Evolutionary conservation across 495 filamentous ascomycete genomes (phyloP), one percentile per base, ranked within the genome.

Genomic region (Tuber aestivum): DNA sequence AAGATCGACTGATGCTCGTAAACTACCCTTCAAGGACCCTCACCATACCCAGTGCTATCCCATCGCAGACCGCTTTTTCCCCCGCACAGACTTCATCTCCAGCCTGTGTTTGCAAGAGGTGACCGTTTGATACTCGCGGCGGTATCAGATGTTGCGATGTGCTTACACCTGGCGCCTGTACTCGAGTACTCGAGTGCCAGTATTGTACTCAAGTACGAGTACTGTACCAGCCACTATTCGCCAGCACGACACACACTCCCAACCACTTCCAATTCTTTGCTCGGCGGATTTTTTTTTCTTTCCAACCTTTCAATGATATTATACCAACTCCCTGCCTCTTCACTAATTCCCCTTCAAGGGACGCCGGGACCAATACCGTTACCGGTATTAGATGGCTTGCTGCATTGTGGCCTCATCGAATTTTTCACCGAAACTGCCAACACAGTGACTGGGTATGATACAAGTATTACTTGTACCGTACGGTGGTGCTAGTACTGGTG

Each of bases 361-460:
- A 61, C 12, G n/a, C n/a, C 56, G n/a, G 27, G 32, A 32, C n/a
- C 32, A 61, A 61, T 61, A 32, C 56, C 27, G 56, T 32, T 5
- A 61, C 56, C 27, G n/a, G n/a, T 61, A 61, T 27, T 61, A 61
- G 56, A 32, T 61, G 56, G n/a, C 56, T 61, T 16, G 12, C 14
- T 61, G 56, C 56, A 61, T 61, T 32, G 10, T 32, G 56, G 56
- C n/a, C 56, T 56, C 56, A 61, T 61, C 56, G 56, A 61, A 32
- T 32, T 61, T 61, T 61, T 61, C 56, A 16, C 56, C 56, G 12
- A 61, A 61, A 61, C 56, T 61, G 56, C 56, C 56, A 61, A 61
- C 56, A 61, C n/a, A 61, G n/a, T 12, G 27, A 32, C 56, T 32
- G 48, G 48, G 48, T 48, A 18, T 21, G 44, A 1, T 4, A 16